These are phyloP conservation scores for Phytophthora multivora DNA, from an alignment of 352 stramenopile genomes.

Conservation along the genomic window DNA sequence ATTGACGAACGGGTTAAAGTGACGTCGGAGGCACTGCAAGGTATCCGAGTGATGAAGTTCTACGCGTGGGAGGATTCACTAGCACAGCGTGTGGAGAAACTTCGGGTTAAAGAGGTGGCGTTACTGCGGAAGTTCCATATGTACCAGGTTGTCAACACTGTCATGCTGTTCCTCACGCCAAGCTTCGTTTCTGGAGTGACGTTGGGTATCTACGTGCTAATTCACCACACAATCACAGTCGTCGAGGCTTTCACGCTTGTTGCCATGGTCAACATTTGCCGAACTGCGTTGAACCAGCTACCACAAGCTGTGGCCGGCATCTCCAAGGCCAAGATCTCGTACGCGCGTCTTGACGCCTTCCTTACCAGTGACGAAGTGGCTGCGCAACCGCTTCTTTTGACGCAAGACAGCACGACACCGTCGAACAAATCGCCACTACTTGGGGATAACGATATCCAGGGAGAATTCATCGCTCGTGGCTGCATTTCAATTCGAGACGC, in stretches of 20 bases:
- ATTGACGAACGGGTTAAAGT: conserved; percentile 89
- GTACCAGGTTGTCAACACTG: conserved; percentile 45
- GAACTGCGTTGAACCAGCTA: conserved; percentile 24
- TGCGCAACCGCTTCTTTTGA: not conserved
- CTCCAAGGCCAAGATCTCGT: conserved; percentile 34
- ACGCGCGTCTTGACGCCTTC: conserved; percentile 28
- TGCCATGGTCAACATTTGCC: conserved; percentile 38
- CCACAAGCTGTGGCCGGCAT: conserved; percentile 22
- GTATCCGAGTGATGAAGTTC: conserved; percentile 90
- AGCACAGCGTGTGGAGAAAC: conserved; percentile 32
- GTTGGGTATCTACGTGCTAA: conserved; percentile 31
- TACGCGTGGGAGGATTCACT: conserved; percentile 78
- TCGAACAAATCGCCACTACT: conserved; percentile 6
- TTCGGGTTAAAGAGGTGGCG: conserved; percentile 47
- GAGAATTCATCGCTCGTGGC: not conserved
- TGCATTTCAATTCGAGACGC: conserved; percentile 24
- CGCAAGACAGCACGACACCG: not conserved
- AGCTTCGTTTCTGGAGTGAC: conserved; percentile 27
- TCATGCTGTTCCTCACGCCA: conserved; percentile 42
- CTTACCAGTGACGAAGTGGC: conserved; percentile 21
- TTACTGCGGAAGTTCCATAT: conserved; percentile 41
- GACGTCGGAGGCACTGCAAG: conserved; percentile 90
- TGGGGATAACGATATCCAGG: not conserved
- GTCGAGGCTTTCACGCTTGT: conserved; percentile 37
- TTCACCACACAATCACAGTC: conserved; percentile 26